Percentiles rank a stretch among this genome's conserved stretches.
Evolutionary conservation across 805 yeast genomes (phyloP).

Genomic region (Wickerhamomyces bisporus): DNA sequence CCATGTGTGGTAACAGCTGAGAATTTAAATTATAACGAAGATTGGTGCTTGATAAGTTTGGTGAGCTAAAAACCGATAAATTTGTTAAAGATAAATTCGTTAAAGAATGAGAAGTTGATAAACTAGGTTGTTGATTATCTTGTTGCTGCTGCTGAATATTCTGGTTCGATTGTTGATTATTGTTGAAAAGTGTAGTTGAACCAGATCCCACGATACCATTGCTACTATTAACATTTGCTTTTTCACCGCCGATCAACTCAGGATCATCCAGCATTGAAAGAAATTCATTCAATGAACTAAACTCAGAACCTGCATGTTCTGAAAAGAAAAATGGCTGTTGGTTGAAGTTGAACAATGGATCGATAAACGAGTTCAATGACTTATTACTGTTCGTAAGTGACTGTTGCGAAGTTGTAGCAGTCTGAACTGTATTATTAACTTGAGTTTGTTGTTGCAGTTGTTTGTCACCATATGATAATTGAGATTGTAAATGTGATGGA

Average conservation of each 20-base stretch:
- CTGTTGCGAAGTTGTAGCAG: too few species aligned
- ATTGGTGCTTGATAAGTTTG: constrained; percentile 14
- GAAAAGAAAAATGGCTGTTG: constrained; percentile 81
- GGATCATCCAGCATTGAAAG: constrained; percentile 88
- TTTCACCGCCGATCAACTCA: constrained; percentile 43
- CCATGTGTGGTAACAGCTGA: constrained; percentile 3
- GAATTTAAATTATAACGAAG: constrained; percentile 7
- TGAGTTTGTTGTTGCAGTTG: constrained; percentile 5
- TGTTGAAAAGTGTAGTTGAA: not conserved
- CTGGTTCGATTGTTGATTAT: not conserved
- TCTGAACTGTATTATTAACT: too few species aligned
- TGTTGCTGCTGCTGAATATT: constrained; percentile 1
- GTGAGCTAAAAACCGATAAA: constrained; percentile 19
- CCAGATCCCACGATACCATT: not conserved
- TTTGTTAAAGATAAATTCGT: constrained; percentile 23
- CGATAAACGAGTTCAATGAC: constrained; percentile 4
- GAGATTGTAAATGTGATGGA: constrained; percentile 18
- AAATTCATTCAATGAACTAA: constrained; percentile 84
- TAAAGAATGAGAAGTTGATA: constrained; percentile 22
- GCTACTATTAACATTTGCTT: constrained; percentile 23
- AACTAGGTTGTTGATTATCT: constrained; percentile 1
- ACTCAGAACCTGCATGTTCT: constrained; percentile 91
- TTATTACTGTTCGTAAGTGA: not conserved
- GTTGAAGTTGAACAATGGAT: constrained; percentile 18
- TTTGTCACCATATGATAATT: constrained; percentile 2